These are phyloP conservation scores for Aristolochia contorta DNA, from an alignment of 164 flowering plant genomes.

Conservation along the genomic window DNA sequence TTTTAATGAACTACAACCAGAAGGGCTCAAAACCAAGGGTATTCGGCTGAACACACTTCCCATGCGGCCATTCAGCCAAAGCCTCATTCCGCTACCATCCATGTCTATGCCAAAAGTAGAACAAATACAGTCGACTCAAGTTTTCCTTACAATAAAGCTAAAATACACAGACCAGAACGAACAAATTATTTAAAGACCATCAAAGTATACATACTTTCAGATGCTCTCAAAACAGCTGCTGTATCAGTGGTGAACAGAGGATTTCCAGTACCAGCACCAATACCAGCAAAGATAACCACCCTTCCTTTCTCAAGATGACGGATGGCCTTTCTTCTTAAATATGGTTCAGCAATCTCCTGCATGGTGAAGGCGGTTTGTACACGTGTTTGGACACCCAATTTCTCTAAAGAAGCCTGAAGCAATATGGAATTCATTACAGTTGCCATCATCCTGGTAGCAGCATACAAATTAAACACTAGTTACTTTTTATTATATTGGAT, in stretches of 20 bases:
- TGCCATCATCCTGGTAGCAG: slow-evolving; percentile 80
- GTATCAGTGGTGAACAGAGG: slow-evolving; percentile 87
- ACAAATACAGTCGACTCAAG: too few relatives aligned
- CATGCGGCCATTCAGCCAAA: too few relatives aligned
- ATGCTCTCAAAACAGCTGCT: slow-evolving; percentile 89
- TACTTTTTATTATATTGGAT: background rate
- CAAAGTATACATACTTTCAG: slow-evolving; percentile 51
- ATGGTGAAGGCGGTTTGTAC: slow-evolving; percentile 66
- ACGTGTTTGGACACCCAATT: slow-evolving; percentile 73
- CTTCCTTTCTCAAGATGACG: slow-evolving; percentile 94
- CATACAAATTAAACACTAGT: background rate
- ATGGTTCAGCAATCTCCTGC: slow-evolving; percentile 82
- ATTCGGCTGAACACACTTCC: too few relatives aligned
- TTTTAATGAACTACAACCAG: too few relatives aligned
- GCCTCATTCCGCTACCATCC: too few relatives aligned
- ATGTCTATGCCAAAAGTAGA: too few relatives aligned
- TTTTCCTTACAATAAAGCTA: too few relatives aligned
- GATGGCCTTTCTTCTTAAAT: slow-evolving; percentile 67
- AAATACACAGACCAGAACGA: too few relatives aligned
- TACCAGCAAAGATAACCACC: slow-evolving; percentile 92
- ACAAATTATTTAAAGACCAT: too few relatives aligned
- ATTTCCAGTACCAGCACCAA: slow-evolving; percentile 81
- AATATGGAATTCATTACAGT: slow-evolving; percentile 85
- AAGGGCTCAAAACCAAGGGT: too few relatives aligned
- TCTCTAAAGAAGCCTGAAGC: slow-evolving; percentile 83